Conservation (phyloP, 306 rosid genomes). For the Casuarina equisetifolia region DNA sequence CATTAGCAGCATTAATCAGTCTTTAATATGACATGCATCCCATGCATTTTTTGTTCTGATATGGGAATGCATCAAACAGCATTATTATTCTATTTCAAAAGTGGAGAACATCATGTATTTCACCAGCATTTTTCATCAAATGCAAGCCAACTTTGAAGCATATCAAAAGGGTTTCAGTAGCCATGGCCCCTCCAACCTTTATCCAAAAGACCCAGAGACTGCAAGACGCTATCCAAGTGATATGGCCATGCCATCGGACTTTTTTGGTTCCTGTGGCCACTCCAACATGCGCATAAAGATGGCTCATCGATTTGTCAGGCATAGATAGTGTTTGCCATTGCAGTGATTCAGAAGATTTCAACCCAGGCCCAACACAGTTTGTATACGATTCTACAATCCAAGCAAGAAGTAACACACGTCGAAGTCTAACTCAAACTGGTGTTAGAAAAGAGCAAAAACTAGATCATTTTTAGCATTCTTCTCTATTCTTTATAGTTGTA, state of each 20-base stretch:
- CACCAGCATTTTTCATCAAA: background rate
- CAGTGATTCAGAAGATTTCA: background rate
- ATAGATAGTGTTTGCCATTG: too few species aligned
- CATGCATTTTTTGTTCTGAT: conserved; percentile 15
- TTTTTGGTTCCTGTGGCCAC: too few species aligned
- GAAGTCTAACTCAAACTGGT: too few species aligned
- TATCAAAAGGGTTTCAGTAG: background rate
- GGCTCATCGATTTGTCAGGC: too few species aligned
- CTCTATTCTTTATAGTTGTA: background rate
- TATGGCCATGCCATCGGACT: too few species aligned
- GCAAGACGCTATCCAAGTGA: too few species aligned
- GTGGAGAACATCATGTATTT: background rate
- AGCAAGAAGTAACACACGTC: background rate
- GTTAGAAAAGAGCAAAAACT: too few species aligned
- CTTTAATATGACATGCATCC: conserved; percentile 24
- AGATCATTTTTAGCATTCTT: too few species aligned
- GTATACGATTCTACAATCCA: background rate
- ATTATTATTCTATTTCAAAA: background rate
- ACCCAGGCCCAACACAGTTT: conserved; percentile 5
- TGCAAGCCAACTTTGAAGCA: background rate
- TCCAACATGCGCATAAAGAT: too few species aligned
- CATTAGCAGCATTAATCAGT: conserved; percentile 8
- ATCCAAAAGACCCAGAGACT: too few species aligned
- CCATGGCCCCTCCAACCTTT: too few species aligned
- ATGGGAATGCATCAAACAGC: background rate